A percentile compares a stretch with the other conserved stretches of the same genome.
Evolutionary conservation across 163 green algal species (phyloP).

Genomic region (Scenedesmus sp.): DNA sequence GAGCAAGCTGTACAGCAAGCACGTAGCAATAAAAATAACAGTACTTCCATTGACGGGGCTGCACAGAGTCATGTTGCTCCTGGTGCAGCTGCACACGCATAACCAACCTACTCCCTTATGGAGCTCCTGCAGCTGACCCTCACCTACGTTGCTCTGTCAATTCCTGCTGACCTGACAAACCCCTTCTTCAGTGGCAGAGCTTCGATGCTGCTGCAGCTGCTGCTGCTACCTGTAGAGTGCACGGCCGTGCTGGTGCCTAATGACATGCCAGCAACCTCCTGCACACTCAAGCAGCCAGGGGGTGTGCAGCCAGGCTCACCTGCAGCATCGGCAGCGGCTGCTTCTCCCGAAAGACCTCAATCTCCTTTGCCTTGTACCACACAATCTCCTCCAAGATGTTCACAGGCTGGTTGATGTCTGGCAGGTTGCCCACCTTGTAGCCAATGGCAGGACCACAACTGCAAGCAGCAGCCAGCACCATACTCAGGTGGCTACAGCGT

Average conservation of each 20-base stretch:
- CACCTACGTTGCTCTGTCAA: no score
- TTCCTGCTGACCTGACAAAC: no score
- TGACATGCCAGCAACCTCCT: not conserved
- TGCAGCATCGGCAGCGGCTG: slow-evolving; percentile 78
- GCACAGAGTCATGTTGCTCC: not conserved
- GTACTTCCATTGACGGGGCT: not conserved
- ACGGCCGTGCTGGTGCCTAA: no score
- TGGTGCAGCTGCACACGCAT: not conserved
- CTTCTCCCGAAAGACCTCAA: slow-evolving; percentile 80
- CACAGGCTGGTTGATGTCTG: slow-evolving; percentile 89
- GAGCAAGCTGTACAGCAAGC: not conserved
- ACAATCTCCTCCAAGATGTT: slow-evolving; percentile 99
- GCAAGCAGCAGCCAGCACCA: slow-evolving; percentile 32
- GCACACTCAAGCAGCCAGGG: not conserved
- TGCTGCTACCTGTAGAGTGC: no score
- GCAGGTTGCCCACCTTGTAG: slow-evolving; percentile 80
- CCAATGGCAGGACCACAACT: slow-evolving; percentile 80
- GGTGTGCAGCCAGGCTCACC: not conserved
- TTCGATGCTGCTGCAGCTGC: not conserved
- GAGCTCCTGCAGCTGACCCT: no score
- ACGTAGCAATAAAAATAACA: not conserved
- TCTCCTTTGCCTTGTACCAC: slow-evolving; percentile 96
- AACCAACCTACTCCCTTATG: no score
- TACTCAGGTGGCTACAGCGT: not conserved
- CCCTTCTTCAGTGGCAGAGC: no score